Evolutionary conservation across 805 yeast species (phyloP), one percentile per base, ranked within the genome.

Genomic region (Barnettozyma populi): DNA sequence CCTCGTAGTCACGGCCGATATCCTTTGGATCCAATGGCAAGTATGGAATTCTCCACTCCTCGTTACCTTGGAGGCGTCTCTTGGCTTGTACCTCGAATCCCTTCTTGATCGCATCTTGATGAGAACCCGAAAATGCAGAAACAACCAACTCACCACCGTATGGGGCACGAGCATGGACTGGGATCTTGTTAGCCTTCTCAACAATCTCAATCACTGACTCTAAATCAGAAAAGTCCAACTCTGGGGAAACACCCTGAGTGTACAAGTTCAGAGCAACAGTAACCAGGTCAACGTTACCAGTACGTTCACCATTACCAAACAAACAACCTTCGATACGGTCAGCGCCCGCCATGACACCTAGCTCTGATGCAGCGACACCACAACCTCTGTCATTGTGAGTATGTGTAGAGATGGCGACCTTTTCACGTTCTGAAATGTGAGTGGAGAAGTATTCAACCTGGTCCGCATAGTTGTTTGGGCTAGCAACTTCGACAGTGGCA

Each of bases 321-420:
- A 84, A 71, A 72, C 90, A 84, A 48, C 92, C 92, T 68, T 84
- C 92, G 44, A 84, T 86, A 71, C 92, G 76, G 67, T 84, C 90
- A 51, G 86, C 92, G 61, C 92, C 92, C n/a, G 90, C 92, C 59
- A 84, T 68, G 29, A 82, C 57, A 57, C 89, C 90, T 51, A 84
- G 71, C 65, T 84, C 92, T 41, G 88, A 74, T 23, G 92, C 92
- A 40, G 92, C 92, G 47, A 84, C 90, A 61, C 88, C 90, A 63
- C 88, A 83, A 19, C 92, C 92, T 67, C 92, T 76, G 63, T 84
- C 92, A 59, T 84, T 84, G 67, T 84, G 92, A 52, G 86, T 78
- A 61, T 84, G 92, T 14, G 84, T 75, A 20, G 90, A 83, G 49
- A 84, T 78, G 52, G 81, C 70, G 37, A 83, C 78, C 57, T 81